Conservation (phyloP, 176 grass and related monocot species). For the Triticum turgidum region DNA sequence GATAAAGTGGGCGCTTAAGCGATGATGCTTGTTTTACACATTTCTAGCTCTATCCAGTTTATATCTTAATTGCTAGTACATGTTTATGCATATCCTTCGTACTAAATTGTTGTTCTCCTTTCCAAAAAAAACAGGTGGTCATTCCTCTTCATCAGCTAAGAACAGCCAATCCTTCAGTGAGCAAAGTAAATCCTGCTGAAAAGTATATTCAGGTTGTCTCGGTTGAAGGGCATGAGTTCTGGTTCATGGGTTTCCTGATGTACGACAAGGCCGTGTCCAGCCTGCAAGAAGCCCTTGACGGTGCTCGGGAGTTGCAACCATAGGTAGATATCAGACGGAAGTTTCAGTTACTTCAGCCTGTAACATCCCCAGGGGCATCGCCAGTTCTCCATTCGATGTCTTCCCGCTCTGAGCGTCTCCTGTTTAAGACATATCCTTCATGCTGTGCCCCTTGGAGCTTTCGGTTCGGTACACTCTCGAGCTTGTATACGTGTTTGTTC, state of each 20-base stretch:
- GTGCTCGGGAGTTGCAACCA: slow-evolving; percentile 60
- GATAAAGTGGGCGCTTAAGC: neutral
- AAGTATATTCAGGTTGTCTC: slow-evolving; percentile 88
- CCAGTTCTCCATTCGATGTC: neutral
- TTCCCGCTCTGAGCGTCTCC: slow-evolving; percentile 21
- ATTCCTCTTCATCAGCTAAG: slow-evolving; percentile 86
- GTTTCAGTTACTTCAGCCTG: neutral
- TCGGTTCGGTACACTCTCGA: slow-evolving; percentile 33
- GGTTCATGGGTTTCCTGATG: slow-evolving; percentile 90
- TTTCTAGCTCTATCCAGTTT: neutral
- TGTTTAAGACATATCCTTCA: slow-evolving; percentile 42
- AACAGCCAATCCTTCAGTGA: slow-evolving; percentile 78
- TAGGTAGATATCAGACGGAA: slow-evolving; percentile 35
- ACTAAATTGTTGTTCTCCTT: neutral
- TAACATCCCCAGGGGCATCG: neutral
- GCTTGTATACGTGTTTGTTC: slow-evolving; percentile 30
- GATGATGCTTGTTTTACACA: neutral
- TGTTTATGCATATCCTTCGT: neutral
- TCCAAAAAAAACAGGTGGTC: slow-evolving; percentile 63
- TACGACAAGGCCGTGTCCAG: slow-evolving; percentile 63
- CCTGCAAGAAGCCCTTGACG: slow-evolving; percentile 70
- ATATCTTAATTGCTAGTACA: neutral
- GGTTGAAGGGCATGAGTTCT: slow-evolving; percentile 80
- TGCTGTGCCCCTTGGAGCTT: neutral
- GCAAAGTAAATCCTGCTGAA: slow-evolving; percentile 67